These are phyloP conservation scores for Kwoniella pini DNA, from an alignment of 768 basidiomycete species.

Conservation along the genomic window DNA sequence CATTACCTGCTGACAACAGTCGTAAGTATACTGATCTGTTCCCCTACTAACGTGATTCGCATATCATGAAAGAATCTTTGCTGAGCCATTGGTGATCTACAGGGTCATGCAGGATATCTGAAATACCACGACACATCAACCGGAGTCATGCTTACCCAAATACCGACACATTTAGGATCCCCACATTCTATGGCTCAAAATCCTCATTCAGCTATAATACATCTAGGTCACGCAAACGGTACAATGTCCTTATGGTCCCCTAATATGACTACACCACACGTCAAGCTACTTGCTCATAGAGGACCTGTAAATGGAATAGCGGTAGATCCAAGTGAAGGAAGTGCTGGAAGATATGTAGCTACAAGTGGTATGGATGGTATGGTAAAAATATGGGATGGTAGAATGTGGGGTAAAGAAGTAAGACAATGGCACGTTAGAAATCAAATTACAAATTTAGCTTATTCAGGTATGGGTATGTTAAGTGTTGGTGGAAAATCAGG, in stretches of 20 bases:
- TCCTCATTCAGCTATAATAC: constrained; percentile 85
- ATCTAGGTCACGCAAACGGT: constrained; percentile 93
- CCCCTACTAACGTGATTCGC: too few species aligned
- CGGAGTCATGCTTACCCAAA: constrained; percentile 78
- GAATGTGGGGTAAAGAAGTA: constrained; percentile 90
- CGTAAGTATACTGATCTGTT: constrained; percentile 66
- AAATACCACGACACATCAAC: constrained; percentile 98
- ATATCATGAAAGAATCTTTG: too few species aligned
- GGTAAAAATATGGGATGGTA: constrained; percentile 94
- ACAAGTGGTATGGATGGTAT: constrained; percentile 82
- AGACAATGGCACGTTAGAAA: constrained; percentile 68
- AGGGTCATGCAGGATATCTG: constrained; percentile 80
- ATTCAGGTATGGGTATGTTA: constrained; percentile 81
- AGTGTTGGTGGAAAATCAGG: constrained; percentile 78
- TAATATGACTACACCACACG: constrained; percentile 84
- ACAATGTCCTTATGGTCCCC: constrained; percentile 94
- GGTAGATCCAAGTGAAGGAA: constrained; percentile 69
- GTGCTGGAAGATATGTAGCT: constrained; percentile 85
- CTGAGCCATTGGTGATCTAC: constrained; percentile 54
- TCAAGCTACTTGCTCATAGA: constrained; percentile 85
- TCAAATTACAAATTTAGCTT: constrained; percentile 68
- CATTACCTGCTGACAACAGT: constrained; percentile 89
- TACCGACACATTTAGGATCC: constrained; percentile 85
- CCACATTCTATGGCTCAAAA: constrained; percentile 88
- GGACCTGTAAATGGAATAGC: constrained; percentile 79